Percentiles rank a stretch among this genome's conserved stretches.
These are phyloP conservation scores for Backusella tarrabulga DNA, from an alignment of 192 early-diverging fungal genomes.

Conservation along the genomic window DNA sequence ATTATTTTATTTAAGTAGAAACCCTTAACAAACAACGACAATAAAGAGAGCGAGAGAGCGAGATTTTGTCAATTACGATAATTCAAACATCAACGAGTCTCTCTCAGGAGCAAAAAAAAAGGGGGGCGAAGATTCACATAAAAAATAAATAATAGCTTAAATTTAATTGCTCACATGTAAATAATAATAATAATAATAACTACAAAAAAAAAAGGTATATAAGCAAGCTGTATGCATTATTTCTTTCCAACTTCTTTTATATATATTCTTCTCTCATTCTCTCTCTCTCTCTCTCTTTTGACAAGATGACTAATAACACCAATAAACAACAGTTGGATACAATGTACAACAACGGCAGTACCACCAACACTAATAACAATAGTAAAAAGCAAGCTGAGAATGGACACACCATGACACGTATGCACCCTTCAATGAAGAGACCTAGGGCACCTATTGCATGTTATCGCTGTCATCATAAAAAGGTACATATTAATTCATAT, in stretches of 20 bases:
- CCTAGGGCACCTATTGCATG: constrained; percentile 40
- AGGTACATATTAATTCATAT: constrained; percentile 12
- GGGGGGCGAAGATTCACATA: neutral
- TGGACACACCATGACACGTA: constrained; percentile 14
- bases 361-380: neutral
- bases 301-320: neutral
- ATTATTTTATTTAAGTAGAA: constrained; percentile 2
- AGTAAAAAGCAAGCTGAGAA: neutral
- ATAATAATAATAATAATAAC: neutral
- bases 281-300: neutral
- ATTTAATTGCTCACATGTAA: neutral
- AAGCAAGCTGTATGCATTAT: neutral
- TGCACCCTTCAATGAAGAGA: constrained; percentile 32
- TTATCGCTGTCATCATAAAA: constrained; percentile 37
- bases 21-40: neutral
- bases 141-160: constrained; percentile 7
- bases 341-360: neutral
- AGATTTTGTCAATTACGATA: neutral
- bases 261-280: neutral
- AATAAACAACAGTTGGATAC: neutral
- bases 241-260: neutral
- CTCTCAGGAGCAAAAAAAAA: neutral
- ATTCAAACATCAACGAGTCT: constrained; percentile 5
- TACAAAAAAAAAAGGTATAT: neutral
- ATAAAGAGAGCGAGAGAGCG: neutral